Evolutionary conservation across 2,329 filamentous ascomycete genomes (phyloP), one percentile per base, ranked within the genome.

Genomic region (Aspergillus persii): DNA sequence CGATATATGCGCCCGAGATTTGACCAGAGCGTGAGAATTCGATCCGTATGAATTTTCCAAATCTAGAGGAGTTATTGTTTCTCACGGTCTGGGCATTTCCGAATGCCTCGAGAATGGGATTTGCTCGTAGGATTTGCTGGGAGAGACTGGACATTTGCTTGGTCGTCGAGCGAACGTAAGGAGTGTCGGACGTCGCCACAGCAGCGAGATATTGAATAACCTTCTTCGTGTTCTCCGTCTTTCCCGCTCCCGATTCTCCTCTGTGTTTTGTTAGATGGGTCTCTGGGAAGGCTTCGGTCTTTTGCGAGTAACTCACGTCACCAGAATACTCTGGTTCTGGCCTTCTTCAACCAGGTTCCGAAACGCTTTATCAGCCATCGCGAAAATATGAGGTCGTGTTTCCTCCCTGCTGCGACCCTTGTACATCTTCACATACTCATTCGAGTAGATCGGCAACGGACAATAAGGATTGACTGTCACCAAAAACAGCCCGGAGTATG

Each of bases 181-280:
- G 84, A 0, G 88, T 87, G 60, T 98, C 94, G 0, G 91, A 86
- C 47, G 91, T 90, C 8, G 95, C 95, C 50, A 99, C 95, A 1
- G 95, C 92, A 12, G 95, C 95, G 48, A 99, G 86, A 71, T 99
- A 99, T 70, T 99, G 96, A 57, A 99, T 99, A 67, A 99, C 95
- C 75, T 99, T 99, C 74, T 99, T 99, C 15, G 95, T 99, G 73
- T 99, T 99, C 74, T 99, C 95, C 0, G 95, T 99, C 79, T 99
- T 99, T 68, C 95, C 95, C 36, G 95, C 95, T 72, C 95, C 95
- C 18, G 95, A 99, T 79, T 99, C 95, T 77, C 95, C 95, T 2
- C 82, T 54, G 26, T 44, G 15, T 4, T 12, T 84, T 56, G 52
- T 33, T 44, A 46, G 29, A 53, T 63, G 23, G 56, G 52, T 29